Percentiles rank a stretch among this genome's conserved stretches.
Conservation (phyloP, 805 yeast genomes). For the Cyberlindnera sargentensis region DNA sequence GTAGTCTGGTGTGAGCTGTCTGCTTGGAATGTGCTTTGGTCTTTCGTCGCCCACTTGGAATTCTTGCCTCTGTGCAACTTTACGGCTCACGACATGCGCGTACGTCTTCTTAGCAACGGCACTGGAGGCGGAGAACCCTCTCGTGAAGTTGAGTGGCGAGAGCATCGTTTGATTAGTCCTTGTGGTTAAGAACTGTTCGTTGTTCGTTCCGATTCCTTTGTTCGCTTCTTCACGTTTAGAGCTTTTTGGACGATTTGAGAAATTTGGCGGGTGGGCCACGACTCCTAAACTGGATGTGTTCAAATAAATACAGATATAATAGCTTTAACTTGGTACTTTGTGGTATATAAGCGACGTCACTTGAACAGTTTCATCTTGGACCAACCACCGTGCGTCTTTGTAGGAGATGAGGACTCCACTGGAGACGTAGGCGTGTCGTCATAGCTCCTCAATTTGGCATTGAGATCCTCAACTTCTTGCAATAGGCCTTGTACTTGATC, state of each 20-base stretch:
- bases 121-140: slow-evolving; percentile 15
- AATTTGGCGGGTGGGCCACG: not conserved
- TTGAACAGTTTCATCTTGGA: slow-evolving; percentile 22
- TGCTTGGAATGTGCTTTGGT: slow-evolving; percentile 40
- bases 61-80: slow-evolving; percentile 35
- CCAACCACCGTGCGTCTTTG: slow-evolving; percentile 5
- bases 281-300: too few relatives aligned
- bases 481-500: slow-evolving; percentile 42
- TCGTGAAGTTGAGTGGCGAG: slow-evolving; percentile 12
- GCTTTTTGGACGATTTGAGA: slow-evolving; percentile 1
- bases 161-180: slow-evolving; percentile 4
- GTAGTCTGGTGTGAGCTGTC: slow-evolving; percentile 49
- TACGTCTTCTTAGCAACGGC: slow-evolving; percentile 21
- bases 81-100: slow-evolving; percentile 37
- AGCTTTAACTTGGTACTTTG: too few relatives aligned
- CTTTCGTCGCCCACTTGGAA: slow-evolving; percentile 47
- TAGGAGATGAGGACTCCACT: not conserved
- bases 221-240: too few relatives aligned
- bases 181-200: too few relatives aligned
- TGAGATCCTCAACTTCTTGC: slow-evolving; percentile 31
- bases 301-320: too few relatives aligned
- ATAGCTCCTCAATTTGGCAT: slow-evolving; percentile 13
- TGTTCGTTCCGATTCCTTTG: too few relatives aligned
- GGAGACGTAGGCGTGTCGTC: not conserved
- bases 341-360: not conserved